These are phyloP conservation scores for Asterophora parasitica DNA, from an alignment of 768 basidiomycete genomes.

Conservation along the genomic window DNA sequence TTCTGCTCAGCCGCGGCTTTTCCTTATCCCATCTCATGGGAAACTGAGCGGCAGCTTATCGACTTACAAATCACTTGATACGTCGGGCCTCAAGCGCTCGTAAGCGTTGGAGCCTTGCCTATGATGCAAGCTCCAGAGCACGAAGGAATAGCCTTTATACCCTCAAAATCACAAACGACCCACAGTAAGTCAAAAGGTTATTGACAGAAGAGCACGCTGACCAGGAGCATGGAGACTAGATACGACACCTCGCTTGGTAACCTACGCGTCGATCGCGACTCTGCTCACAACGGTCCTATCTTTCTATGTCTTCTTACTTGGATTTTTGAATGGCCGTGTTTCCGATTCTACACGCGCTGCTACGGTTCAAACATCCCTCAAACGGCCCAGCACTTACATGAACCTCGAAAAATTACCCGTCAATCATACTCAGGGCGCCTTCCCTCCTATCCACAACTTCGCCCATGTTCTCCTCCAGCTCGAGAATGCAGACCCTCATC, in stretches of 20 bases:
- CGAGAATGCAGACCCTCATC: neutral
- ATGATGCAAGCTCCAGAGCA: too few relatives aligned
- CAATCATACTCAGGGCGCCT: neutral
- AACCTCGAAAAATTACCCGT: neutral
- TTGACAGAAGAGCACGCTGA: neutral
- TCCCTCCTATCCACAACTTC: neutral
- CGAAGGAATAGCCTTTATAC: neutral
- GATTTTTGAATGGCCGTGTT: neutral
- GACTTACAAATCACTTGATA: too few relatives aligned
- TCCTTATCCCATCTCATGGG: too few relatives aligned
- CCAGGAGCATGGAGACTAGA: neutral
- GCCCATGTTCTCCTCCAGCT: conserved; percentile 1
- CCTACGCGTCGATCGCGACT: neutral
- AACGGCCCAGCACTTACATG: conserved; percentile 1
- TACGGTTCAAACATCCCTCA: too few relatives aligned
- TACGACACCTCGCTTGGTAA: neutral
- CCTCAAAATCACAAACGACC: neutral
- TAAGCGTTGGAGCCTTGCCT: too few relatives aligned
- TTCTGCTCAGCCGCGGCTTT: too few relatives aligned
- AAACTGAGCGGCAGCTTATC: too few relatives aligned
- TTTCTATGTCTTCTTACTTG: neutral
- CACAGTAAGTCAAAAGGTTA: neutral
- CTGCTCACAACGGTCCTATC: neutral
- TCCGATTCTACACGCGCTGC: too few relatives aligned
- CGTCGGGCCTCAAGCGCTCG: too few relatives aligned